These are phyloP conservation scores for Medakamo hakoo DNA, from an alignment of 139 green algal genomes.

Conservation along the genomic window DNA sequence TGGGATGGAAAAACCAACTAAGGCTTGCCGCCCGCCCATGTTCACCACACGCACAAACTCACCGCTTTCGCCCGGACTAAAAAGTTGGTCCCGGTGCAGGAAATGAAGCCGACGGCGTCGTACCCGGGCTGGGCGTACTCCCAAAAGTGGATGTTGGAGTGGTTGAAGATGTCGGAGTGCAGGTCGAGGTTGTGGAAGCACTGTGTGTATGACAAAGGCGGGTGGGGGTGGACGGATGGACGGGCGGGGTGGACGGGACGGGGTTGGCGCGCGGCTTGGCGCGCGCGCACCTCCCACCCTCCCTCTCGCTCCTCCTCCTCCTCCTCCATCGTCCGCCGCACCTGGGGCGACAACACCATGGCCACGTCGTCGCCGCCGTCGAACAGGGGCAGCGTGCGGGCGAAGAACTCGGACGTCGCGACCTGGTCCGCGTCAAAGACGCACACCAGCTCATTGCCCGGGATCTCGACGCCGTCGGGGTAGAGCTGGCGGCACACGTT, in stretches of 20 bases:
- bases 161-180: constrained; percentile 68
- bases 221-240: constrained; percentile 6
- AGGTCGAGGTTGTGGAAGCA: constrained; percentile 63
- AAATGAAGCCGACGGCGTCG: constrained; percentile 43
- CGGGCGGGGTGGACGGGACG: background rate
- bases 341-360: constrained; percentile 38
- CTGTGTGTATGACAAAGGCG: too few relatives aligned
- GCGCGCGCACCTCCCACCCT: background rate
- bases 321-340: constrained; percentile 10
- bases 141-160: constrained; percentile 71
- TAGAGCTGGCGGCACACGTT: constrained; percentile 39
- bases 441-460: constrained; percentile 42
- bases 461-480: constrained; percentile 25
- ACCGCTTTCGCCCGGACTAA: constrained; percentile 41
- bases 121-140: constrained; percentile 42
- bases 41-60: too few relatives aligned
- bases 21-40: too few relatives aligned
- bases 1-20: too few relatives aligned
- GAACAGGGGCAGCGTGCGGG: constrained; percentile 42
- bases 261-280: background rate
- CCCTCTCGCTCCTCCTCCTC: background rate
- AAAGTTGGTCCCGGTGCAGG: constrained; percentile 55
- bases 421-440: constrained; percentile 66
- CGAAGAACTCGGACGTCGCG: constrained; percentile 53
- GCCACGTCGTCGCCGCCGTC: constrained; percentile 36